phyloP scores from a whole-genome alignment of 495 filamentous ascomycete genomes.

The Cladorrhinum samala region DNA sequence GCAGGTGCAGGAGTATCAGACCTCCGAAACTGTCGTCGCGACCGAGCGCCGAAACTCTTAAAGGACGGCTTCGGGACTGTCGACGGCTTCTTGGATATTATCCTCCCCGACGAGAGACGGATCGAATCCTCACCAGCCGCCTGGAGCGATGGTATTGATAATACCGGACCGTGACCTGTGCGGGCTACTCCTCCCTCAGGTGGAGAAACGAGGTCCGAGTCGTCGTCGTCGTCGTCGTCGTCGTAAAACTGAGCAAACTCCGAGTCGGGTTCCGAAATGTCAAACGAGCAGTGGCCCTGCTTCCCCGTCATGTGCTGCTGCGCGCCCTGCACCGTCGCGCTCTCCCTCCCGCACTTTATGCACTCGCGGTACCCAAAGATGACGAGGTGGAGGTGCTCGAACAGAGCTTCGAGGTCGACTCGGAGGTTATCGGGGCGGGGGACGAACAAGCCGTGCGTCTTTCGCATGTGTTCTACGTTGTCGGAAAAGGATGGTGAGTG shows the following conservation, averaged over 20 bases:
- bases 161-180: background rate
- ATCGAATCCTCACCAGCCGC: background rate
- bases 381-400: slow-evolving; percentile 32
- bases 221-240: slow-evolving; percentile 6
- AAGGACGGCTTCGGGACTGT: too few relatives aligned
- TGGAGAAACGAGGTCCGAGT: slow-evolving; percentile 9
- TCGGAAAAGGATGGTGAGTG: slow-evolving; percentile 15
- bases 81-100: background rate
- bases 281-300: slow-evolving; percentile 29
- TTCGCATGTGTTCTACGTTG: slow-evolving; percentile 31
- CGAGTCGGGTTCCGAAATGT: slow-evolving; percentile 24
- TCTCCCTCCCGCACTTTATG: slow-evolving; percentile 28
- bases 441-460: slow-evolving; percentile 30
- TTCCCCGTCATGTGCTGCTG: slow-evolving; percentile 35
- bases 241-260: slow-evolving; percentile 30
- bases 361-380: slow-evolving; percentile 35
- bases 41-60: background rate
- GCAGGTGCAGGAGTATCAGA: background rate
- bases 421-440: slow-evolving; percentile 20
- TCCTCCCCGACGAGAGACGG: background rate
- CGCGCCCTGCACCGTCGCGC: slow-evolving; percentile 26
- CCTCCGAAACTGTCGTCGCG: background rate
- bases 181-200: background rate
- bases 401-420: slow-evolving; percentile 28
- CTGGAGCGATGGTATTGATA: background rate